These are phyloP conservation scores for Aphanomyces astaci DNA, from an alignment of 352 stramenopile genomes.

Conservation along the genomic window DNA sequence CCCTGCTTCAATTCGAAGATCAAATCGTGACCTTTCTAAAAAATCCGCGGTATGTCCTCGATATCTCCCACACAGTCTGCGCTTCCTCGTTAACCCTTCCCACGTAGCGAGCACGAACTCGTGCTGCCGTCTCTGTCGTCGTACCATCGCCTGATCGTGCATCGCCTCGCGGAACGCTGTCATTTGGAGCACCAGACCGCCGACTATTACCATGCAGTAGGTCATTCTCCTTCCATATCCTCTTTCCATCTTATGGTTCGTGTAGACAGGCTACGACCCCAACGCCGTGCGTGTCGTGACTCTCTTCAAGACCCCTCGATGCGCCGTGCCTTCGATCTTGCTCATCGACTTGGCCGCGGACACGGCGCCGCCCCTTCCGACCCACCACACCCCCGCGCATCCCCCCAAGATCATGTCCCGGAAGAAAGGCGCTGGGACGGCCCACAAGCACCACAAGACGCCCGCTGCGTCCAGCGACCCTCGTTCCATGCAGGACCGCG, in stretches of 20 bases:
- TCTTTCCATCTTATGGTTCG: background rate
- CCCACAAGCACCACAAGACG: constrained; percentile 27
- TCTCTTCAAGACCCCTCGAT: constrained; percentile 80
- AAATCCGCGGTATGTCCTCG: constrained; percentile 30
- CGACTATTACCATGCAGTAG: constrained; percentile 45
- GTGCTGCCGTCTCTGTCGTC: constrained; percentile 78
- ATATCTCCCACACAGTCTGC: background rate
- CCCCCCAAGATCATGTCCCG: constrained; percentile 91
- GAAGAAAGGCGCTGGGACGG: constrained; percentile 43
- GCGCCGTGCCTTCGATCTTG: constrained; percentile 62
- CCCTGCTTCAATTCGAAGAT: constrained; percentile 80
- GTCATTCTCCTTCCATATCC: background rate
- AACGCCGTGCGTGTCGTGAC: constrained; percentile 78
- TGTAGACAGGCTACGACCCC: constrained; percentile 36
- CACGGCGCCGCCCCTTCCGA: constrained; percentile 27
- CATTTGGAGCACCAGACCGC: constrained; percentile 81
- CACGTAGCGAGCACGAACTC: constrained; percentile 51
- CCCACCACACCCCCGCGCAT: constrained; percentile 47
- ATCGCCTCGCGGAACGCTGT: constrained; percentile 91
- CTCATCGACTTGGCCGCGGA: constrained; percentile 83
- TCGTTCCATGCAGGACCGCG: constrained; percentile 85
- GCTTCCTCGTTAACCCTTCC: constrained; percentile 9
- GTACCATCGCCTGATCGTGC: constrained; percentile 84
- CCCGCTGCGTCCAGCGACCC: constrained; percentile 37
- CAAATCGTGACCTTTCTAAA: constrained; percentile 78